Conservation (phyloP, 1,139 yeast genomes). For the Taphrina wiesneri region DNA sequence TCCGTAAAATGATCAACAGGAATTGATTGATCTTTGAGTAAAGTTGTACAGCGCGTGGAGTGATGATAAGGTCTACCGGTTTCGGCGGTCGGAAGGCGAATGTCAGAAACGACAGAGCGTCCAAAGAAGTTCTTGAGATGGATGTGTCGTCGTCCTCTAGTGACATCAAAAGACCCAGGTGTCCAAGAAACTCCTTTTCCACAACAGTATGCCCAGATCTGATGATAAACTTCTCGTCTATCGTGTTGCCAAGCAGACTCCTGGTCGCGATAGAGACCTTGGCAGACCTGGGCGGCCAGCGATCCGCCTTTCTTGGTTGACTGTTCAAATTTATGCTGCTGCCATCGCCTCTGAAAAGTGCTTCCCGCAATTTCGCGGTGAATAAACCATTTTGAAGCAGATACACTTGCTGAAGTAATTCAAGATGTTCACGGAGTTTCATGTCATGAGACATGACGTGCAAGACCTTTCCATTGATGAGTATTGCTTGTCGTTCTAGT, state of each 20-base stretch:
- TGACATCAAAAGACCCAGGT: neutral
- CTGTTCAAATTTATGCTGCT: neutral
- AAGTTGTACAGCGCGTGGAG: neutral
- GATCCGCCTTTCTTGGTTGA: neutral
- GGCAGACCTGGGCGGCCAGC: conserved; percentile 21
- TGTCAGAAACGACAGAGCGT: conserved; percentile 22
- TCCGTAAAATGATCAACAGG: conserved; percentile 11
- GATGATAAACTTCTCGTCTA: neutral
- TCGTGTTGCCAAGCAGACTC: conserved; percentile 3
- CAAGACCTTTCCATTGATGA: conserved; percentile 5
- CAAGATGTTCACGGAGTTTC: conserved; percentile 16
- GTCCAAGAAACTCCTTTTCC: conserved; percentile 14
- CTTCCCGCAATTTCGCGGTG: conserved; percentile 1
- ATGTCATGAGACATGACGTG: conserved; percentile 16
- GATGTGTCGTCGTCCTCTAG: conserved; percentile 9
- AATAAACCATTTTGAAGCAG: conserved; percentile 15
- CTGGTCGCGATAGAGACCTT: conserved; percentile 25
- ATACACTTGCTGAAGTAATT: conserved; percentile 16
- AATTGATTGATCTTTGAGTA: conserved; percentile 20
- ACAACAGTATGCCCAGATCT: neutral
- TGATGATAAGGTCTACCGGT: conserved; percentile 22
- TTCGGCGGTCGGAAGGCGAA: conserved; percentile 18
- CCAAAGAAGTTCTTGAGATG: conserved; percentile 12
- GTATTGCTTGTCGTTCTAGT: conserved; percentile 4
- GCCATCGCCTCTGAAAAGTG: neutral